Evolutionary conservation across 805 yeast genomes (phyloP), one percentile per base, ranked within the genome.

Genomic region (Spathaspora sp.): DNA sequence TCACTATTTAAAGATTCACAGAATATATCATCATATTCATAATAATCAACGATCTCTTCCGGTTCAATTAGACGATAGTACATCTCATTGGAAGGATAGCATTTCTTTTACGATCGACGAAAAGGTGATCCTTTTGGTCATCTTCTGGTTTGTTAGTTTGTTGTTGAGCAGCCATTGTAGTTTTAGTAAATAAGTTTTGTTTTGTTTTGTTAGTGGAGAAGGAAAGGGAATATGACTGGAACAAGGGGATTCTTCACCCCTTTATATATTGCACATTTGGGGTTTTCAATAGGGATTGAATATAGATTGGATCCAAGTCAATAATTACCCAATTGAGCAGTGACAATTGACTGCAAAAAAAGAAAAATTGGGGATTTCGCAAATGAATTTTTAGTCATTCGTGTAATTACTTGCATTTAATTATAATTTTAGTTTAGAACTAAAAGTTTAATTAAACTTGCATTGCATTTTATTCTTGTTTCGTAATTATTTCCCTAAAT

Each of bases 111-210:
- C 44, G 44, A 11, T 23, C 44, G 9, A 42, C 40, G 18, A 35
- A 35, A 35, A 35, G 40, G 40, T 35, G 40, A 16, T 35, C 40
- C 17, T 35, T 35, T 35, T 35, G 40, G 14, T 6, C 18, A 9
- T 35, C 40, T 35, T 35, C 18, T 9, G 40, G 11, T n/a, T 35
- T 35, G 47, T 48, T 48, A 18, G 26, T 23, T 16, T 39, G 28
- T 11, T 43, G 32, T 48, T 48, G 51, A 48, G 51, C 51, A 48
- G 51, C 47, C 50, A 48, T 48, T 48, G 42, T 17, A 17, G 17
- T n/a, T n/a, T n/a, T n/a, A 29, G 14, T 43, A 40, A 40, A 5
- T 38, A 14, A 9, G 14, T 47, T 47, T 23, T 19, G 12, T 46
- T 46, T 35, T 46, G 7, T 11, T 35, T 35, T 35, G 40, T 35